Evolutionary conservation across 768 basidiomycete species (phyloP).

Genomic region (Tulasnella sp.): DNA sequence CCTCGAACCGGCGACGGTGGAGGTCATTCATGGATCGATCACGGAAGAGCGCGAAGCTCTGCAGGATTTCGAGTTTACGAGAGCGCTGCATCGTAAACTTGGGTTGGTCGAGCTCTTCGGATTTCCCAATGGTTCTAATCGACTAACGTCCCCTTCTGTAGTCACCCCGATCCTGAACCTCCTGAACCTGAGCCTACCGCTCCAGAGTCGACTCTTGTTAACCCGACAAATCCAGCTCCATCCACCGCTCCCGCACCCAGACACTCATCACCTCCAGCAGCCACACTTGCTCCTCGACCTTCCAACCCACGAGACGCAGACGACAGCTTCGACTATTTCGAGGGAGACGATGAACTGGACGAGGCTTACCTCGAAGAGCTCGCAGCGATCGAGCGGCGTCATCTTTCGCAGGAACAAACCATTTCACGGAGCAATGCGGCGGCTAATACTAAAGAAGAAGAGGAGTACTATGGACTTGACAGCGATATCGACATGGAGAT

Average conservation of each 20-base stretch:
- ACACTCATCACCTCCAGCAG: conserved; percentile 11
- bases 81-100: conserved; percentile 57
- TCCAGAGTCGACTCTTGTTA: neutral
- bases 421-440: neutral
- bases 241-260: neutral
- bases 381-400: conserved; percentile 10
- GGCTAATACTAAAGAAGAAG: neutral
- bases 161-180: conserved; percentile 19
- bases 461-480: conserved; percentile 1
- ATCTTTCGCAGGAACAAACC: neutral
- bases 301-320: conserved; percentile 6
- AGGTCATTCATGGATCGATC: conserved; percentile 47
- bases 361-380: conserved; percentile 22
- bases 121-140: neutral
- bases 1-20: conserved; percentile 65
- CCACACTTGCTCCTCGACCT: conserved; percentile 1
- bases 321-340: conserved; percentile 30
- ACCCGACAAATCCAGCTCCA: neutral
- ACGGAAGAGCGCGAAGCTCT: conserved; percentile 61
- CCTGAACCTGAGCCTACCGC: neutral
- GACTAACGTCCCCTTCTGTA: neutral
- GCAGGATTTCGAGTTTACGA: conserved; percentile 58
- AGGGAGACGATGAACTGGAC: conserved; percentile 28
- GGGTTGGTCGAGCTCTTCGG: conserved; percentile 48
- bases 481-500: conserved; percentile 1